Conservation (phyloP, 371 early-diverging fungal genomes). For the Mortierella sp. region DNA sequence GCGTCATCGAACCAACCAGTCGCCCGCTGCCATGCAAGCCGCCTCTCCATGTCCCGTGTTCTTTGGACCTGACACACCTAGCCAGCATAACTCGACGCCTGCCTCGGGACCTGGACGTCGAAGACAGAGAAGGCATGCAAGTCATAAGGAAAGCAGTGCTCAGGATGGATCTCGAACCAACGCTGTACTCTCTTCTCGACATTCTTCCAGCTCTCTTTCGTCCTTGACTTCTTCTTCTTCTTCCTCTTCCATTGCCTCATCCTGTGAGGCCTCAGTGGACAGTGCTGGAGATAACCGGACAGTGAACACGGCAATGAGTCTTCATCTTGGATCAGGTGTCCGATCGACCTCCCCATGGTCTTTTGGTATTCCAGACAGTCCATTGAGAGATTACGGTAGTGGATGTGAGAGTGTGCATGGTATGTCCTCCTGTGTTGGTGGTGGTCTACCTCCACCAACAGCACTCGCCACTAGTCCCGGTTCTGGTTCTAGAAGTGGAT, state of each 20-base stretch:
- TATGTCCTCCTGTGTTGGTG: too few relatives aligned
- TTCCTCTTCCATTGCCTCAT: conserved; percentile 17
- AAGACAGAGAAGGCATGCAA: conserved; percentile 3
- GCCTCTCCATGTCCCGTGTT: conserved; percentile 27
- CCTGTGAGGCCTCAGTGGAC: not conserved
- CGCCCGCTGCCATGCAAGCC: conserved; percentile 33
- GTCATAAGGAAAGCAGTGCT: conserved; percentile 2
- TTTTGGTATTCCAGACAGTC: conserved; percentile 22
- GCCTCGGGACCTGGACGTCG: not conserved
- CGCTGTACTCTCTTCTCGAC: conserved; percentile 7
- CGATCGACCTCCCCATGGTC: conserved; percentile 13
- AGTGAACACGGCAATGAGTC: conserved; percentile 5
- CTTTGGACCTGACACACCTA: conserved; percentile 10
- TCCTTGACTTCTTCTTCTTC: conserved; percentile 28
- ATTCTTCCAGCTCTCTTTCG: conserved; percentile 13
- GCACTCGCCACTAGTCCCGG: not conserved
- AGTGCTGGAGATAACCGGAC: not conserved
- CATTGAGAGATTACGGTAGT: conserved; percentile 13
- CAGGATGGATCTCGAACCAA: not conserved
- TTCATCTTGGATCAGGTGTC: conserved; percentile 4
- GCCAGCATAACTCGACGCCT: not conserved
- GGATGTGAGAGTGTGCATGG: conserved; percentile 9
- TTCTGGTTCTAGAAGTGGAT: not conserved
- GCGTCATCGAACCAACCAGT: not conserved
- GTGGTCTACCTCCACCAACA: too few relatives aligned